A percentile compares a stretch with the other conserved stretches of the same genome.
These are phyloP conservation scores for California macrophylla DNA, from an alignment of 441 rosid species.

Conservation along the genomic window DNA sequence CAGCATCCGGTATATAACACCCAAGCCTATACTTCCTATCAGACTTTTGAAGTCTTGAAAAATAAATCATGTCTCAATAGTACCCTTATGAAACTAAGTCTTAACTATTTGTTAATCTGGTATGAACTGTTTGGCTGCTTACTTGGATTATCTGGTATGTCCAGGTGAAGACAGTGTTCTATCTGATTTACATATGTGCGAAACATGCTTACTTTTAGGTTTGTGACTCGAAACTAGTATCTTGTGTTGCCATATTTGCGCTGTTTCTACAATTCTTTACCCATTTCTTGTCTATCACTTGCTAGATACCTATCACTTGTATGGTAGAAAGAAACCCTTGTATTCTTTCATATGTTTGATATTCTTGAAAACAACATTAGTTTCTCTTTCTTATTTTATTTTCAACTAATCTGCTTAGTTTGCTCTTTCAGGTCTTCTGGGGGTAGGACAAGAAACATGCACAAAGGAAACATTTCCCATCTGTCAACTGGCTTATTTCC, in stretches of 20 bases:
- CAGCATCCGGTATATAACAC: too few relatives aligned
- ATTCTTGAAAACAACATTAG: background rate
- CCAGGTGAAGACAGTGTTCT: background rate
- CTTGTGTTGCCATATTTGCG: background rate
- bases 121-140: too few relatives aligned
- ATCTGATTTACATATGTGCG: background rate
- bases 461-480: conserved; percentile 97
- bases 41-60: too few relatives aligned
- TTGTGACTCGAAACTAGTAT: background rate
- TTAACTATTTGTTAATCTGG: too few relatives aligned
- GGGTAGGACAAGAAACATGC: conserved; percentile 99
- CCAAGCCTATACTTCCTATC: too few relatives aligned
- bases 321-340: background rate
- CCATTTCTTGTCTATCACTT: background rate
- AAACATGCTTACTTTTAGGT: background rate
- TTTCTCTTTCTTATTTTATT: background rate
- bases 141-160: too few relatives aligned
- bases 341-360: background rate
- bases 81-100: too few relatives aligned
- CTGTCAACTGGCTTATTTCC: conserved; percentile 97
- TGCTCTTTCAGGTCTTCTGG: conserved; percentile 74
- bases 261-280: background rate
- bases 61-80: too few relatives aligned
- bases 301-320: background rate
- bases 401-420: background rate